These are phyloP conservation scores for Macrocybe gigantea DNA, from an alignment of 768 basidiomycete species.

Conservation along the genomic window DNA sequence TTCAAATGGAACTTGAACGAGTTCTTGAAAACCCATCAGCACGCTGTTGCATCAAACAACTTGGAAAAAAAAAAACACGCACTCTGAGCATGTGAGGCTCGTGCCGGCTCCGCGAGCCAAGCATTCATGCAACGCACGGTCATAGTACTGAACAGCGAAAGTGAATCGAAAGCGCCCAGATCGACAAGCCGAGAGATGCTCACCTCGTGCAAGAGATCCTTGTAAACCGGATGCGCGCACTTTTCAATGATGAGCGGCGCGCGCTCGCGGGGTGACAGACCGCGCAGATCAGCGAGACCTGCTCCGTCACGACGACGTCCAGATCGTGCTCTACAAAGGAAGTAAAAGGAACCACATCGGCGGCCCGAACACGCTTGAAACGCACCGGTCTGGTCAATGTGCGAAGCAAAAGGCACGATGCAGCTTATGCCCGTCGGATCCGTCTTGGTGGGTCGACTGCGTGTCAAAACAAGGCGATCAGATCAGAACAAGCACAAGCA, in stretches of 20 bases:
- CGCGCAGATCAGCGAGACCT: constrained; percentile 44
- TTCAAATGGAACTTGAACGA: constrained; percentile 16
- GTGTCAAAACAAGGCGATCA: not conserved
- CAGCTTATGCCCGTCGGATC: constrained; percentile 46
- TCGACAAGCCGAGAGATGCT: constrained; percentile 3
- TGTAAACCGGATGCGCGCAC: constrained; percentile 43
- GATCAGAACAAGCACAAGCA: not conserved
- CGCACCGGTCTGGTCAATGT: constrained; percentile 43
- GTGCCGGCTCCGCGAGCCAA: constrained; percentile 35
- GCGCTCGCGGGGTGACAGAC: constrained; percentile 39
- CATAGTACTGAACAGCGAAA: constrained; percentile 29
- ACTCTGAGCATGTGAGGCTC: constrained; percentile 45
- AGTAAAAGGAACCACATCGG: not conserved
- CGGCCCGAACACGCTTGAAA: not conserved
- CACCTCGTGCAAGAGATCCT: constrained; percentile 33
- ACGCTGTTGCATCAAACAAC: not conserved
- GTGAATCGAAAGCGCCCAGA: not conserved
- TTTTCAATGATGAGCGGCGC: constrained; percentile 41
- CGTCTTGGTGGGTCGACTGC: constrained; percentile 33
- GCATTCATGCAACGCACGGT: constrained; percentile 36
- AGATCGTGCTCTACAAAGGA: constrained; percentile 36
- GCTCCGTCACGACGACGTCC: constrained; percentile 42
- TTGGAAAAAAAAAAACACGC: constrained; percentile 6
- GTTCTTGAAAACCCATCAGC: constrained; percentile 9
- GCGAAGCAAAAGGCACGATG: constrained; percentile 42